Conservation (phyloP, 2,329 filamentous ascomycete genomes). For the Lasiodiplodia sp. region DNA sequence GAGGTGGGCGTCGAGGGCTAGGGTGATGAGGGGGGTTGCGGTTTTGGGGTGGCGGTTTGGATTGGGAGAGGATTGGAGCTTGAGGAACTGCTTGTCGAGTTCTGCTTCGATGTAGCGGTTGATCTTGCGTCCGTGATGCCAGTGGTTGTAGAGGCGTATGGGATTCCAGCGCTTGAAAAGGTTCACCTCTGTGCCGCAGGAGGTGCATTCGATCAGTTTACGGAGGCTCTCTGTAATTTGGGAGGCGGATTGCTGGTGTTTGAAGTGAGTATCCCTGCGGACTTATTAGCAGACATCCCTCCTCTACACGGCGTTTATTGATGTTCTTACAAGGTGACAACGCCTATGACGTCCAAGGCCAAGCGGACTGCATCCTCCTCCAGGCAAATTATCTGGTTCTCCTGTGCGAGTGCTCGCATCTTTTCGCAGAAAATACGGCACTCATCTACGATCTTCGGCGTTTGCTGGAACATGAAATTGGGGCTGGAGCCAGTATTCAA, state of each 20-base stretch:
- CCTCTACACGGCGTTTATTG: constrained; percentile 8
- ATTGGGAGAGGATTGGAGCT: not conserved
- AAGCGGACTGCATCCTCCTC: constrained; percentile 37
- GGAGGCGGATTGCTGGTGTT: not conserved
- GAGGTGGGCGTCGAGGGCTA: constrained; percentile 31
- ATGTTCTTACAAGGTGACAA: constrained; percentile 31
- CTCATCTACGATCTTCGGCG: constrained; percentile 44
- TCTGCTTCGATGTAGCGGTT: constrained; percentile 37
- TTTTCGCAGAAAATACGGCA: constrained; percentile 41
- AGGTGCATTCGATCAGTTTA: not conserved
- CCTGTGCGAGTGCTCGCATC: constrained; percentile 34
- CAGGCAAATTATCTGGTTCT: constrained; percentile 37
- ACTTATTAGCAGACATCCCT: not conserved
- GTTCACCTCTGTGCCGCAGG: not conserved
- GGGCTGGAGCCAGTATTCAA: constrained; percentile 43
- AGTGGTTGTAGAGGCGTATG: constrained; percentile 38
- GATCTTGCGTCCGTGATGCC: constrained; percentile 39
- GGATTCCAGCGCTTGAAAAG: constrained; percentile 35
- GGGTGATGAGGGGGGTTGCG: not conserved
- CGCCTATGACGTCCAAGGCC: constrained; percentile 41
- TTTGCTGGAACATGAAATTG: constrained; percentile 41
- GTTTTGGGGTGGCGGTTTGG: not conserved
- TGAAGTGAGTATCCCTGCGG: not conserved
- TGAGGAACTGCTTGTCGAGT: constrained; percentile 32
- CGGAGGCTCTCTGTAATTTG: not conserved